A percentile compares a stretch with the other conserved stretches of the same genome.
phyloP scores from a whole-genome alignment of 768 basidiomycete genomes.

The Naganishia friedmannii region DNA sequence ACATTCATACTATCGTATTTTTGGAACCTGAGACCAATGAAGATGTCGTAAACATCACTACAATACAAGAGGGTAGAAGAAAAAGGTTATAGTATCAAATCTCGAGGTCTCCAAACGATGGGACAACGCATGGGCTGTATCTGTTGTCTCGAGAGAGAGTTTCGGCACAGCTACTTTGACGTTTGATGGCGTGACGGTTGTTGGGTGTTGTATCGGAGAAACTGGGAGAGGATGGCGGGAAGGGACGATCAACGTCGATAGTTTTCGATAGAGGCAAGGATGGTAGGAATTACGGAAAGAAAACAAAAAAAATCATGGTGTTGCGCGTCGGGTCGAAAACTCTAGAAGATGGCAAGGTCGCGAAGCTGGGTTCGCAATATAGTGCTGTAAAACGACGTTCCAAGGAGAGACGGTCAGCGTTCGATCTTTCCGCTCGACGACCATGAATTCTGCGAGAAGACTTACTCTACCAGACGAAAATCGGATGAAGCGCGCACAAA shows the following conservation, averaged over 20 bases:
- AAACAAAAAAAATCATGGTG: neutral
- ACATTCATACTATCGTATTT: too few relatives aligned
- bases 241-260: neutral
- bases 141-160: too few relatives aligned
- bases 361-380: slow-evolving; percentile 66
- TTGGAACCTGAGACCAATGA: too few relatives aligned
- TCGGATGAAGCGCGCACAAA: slow-evolving; percentile 36
- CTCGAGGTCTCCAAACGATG: too few relatives aligned
- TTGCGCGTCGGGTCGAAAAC: neutral
- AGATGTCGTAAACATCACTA: too few relatives aligned
- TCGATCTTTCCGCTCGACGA: slow-evolving; percentile 13
- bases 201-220: too few relatives aligned
- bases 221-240: neutral
- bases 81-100: too few relatives aligned
- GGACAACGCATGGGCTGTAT: too few relatives aligned
- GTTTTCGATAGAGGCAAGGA: neutral
- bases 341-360: slow-evolving; percentile 64
- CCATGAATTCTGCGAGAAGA: slow-evolving; percentile 1
- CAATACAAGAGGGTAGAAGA: too few relatives aligned
- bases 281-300: neutral
- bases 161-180: too few relatives aligned
- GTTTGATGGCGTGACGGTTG: too few relatives aligned
- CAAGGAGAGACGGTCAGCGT: slow-evolving; percentile 40
- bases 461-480: slow-evolving; percentile 32
- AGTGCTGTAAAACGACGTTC: slow-evolving; percentile 57